These are phyloP conservation scores for Mortierella sp. DNA, from an alignment of 371 early-diverging fungal species.

Conservation along the genomic window DNA sequence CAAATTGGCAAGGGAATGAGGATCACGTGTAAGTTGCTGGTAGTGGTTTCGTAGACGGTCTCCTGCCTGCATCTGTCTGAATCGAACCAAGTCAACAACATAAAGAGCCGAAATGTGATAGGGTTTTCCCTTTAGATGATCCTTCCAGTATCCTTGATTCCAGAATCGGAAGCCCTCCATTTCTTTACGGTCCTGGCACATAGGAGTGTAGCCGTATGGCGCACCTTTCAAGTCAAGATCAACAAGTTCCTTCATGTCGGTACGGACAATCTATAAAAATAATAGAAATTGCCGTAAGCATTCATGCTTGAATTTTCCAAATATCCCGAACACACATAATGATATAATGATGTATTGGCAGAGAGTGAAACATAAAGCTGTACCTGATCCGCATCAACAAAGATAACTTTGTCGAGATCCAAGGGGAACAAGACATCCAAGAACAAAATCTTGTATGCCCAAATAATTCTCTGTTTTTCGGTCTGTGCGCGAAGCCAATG, in stretches of 20 bases:
- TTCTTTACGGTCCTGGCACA: slow-evolving; percentile 92
- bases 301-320: background rate
- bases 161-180: slow-evolving; percentile 98
- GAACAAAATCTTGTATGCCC: slow-evolving; percentile 98
- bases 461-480: slow-evolving; percentile 96
- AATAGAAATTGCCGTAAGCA: background rate
- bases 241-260: slow-evolving; percentile 91
- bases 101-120: slow-evolving; percentile 97
- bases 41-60: slow-evolving; percentile 94
- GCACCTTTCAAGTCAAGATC: slow-evolving; percentile 93
- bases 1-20: slow-evolving; percentile 91
- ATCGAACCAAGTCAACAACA: slow-evolving; percentile 91
- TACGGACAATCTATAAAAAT: slow-evolving; percentile 81
- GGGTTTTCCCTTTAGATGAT: slow-evolving; percentile 87
- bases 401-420: slow-evolving; percentile 93
- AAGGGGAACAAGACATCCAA: slow-evolving; percentile 97
- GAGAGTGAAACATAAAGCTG: background rate
- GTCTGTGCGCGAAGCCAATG: slow-evolving; percentile 92
- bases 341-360: background rate
- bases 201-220: slow-evolving; percentile 96
- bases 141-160: slow-evolving; percentile 96
- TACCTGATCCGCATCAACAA: slow-evolving; percentile 97
- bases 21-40: slow-evolving; percentile 90
- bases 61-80: slow-evolving; percentile 94
- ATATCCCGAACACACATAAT: background rate